Evolutionary conservation across 306 rosid genomes (phyloP), one percentile per base, ranked within the genome.

Genomic region (Vicia villosa): DNA sequence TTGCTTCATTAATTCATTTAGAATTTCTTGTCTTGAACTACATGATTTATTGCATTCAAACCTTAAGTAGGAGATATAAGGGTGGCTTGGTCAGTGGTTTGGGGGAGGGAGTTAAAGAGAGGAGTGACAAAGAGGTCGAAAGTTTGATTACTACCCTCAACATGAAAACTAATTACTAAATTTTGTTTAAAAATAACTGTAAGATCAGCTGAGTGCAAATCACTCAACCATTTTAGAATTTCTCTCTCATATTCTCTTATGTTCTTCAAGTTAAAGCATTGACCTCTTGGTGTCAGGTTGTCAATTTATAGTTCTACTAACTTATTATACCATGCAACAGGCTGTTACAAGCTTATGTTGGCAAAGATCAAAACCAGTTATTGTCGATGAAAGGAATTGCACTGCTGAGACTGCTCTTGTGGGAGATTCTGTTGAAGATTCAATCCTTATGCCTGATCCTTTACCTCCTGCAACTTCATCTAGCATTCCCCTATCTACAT

Each of bases 381-480:
- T 82, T 63, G 93, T 95, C 57, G 90, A 86, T 71, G 95, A 95
- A 81, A 81, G 83, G 63, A 86, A 61, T 68, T 95, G 99, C 82
- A 66, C 88, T 50, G 80, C 83, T 6, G 99, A 95, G 81, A 86
- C 85, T 38, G 87, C 93, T 55, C 97, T 95, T 63, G 79, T 95
- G 54, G 99, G 99, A 79, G 89, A 87, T 83, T 68, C 93, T 65
- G 80, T 91, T 64, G 99, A 91, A 84, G 97, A 91, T 75, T 91
- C 99, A 76, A 80, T 95, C 79, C 95, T 95, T 74, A 91, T 95
- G 99, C 99, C 99, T 8, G 99, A 95, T 79, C 99, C 96, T 66
- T 87, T 91, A 77, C 97, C 99, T 67, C 87, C 96, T 73, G 75
- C 85, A 78, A 83, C 88, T 73, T 83, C 95, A 30, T 90, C 96